Conservation (phyloP, 805 yeast genomes). For the Metschnikowia kofuensis region DNA sequence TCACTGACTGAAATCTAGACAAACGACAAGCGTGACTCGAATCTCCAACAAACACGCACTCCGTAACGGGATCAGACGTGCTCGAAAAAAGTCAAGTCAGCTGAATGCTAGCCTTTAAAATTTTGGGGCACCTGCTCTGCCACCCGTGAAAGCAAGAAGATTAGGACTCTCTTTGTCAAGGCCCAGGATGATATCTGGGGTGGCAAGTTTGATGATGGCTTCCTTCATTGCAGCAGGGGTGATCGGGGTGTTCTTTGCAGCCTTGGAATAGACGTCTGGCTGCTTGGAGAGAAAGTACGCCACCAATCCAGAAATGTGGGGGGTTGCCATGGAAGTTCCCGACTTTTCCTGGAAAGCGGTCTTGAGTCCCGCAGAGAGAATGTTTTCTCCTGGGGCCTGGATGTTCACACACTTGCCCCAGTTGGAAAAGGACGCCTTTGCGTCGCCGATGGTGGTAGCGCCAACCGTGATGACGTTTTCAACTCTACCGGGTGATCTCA, state of each 20-base stretch:
- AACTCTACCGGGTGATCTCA: conserved; percentile 86
- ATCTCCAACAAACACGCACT: too few relatives aligned
- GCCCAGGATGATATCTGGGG: conserved; percentile 45
- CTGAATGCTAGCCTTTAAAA: too few relatives aligned
- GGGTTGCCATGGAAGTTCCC: conserved; percentile 83
- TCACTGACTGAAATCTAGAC: too few relatives aligned
- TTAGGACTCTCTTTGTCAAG: conserved; percentile 60
- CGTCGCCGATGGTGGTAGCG: conserved; percentile 83
- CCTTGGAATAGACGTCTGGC: conserved; percentile 17
- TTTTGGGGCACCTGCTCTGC: too few relatives aligned
- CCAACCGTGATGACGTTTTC: conserved; percentile 87
- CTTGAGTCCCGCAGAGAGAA: conserved; percentile 48
- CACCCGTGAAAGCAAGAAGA: conserved; percentile 32
- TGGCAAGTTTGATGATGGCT: conserved; percentile 42
- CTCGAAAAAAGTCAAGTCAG: too few relatives aligned
- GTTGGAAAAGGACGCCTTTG: conserved; percentile 93
- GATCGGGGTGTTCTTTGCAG: conserved; percentile 42
- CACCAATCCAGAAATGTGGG: conserved; percentile 62
- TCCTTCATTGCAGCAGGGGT: conserved; percentile 38
- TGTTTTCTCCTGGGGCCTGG: conserved; percentile 92
- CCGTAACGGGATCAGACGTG: too few relatives aligned
- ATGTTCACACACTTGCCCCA: conserved; percentile 93
- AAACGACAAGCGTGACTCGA: too few relatives aligned
- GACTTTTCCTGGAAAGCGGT: conserved; percentile 32
- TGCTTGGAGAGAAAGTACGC: conserved; percentile 44